Evolutionary conservation across 495 filamentous ascomycete genomes (phyloP), one percentile per base, ranked within the genome.

Genomic region (Chaetomium cochliodes): DNA sequence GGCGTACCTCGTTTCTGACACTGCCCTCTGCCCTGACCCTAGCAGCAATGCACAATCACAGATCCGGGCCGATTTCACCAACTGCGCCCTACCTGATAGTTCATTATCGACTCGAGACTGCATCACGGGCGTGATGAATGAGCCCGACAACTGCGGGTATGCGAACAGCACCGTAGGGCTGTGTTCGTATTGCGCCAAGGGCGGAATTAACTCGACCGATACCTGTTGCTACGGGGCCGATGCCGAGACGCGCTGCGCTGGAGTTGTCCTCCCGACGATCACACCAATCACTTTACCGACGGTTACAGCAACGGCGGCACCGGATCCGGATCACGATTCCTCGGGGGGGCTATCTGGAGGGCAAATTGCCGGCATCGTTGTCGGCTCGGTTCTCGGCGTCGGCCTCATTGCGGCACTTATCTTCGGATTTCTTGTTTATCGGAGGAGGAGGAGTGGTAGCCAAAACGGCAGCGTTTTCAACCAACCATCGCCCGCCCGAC

Each of bases 171-270:
- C 91, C 0, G 78, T 89, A 65, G 92, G 93, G 2, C 81, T 99
- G 49, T 99, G 96, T 78, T 83, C 86, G 18, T 96, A 92, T 70
- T 99, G 96, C 75, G 82, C 82, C 30, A 79, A 86, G 15, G 92
- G 89, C 69, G 92, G 92, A 30, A 84, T 88, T 46, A 97, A 96
- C 76, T 87, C 91, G 18, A 98, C 92, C 57, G 96, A 99, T 75
- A 94, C 93, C 0, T 99, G 96, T 79, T 99, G 96, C 72, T 86
- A 89, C 60, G 90, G 86, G 68, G 87, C 93, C n/a, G 82, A 91
- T 67, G 86, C 88, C 25, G 80, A 89, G 52, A 74, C 69, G 33
- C 85, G 87, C 60, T 99, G 96, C 70, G 74, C 78, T 37, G 83
- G 84, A 41, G 88, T 99, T 37, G 78, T 84, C 30, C 80, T 99